Evolutionary conservation across 2,329 filamentous ascomycete genomes (phyloP), one percentile per base, ranked within the genome.

Genomic region (Ceratocystis lukuohia): DNA sequence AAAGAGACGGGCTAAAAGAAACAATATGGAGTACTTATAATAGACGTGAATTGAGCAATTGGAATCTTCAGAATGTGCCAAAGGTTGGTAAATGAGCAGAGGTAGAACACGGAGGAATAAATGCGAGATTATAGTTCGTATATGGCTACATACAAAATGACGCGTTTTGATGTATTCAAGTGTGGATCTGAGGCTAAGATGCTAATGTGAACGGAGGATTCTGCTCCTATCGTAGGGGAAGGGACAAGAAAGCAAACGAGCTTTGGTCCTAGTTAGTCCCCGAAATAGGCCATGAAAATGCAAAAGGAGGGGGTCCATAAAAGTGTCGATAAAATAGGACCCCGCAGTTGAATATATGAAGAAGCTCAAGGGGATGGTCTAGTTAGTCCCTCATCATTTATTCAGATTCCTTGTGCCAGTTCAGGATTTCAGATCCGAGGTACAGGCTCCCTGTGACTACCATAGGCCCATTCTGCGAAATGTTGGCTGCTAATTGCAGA

Each of bases 361-460:
- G 15, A 4, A 45, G 4, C 7, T 45, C 41, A 10, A 45, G 61
- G 48, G 61, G 41, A 62, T 30, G 44, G n/a, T 57, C 8, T 57
- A 12, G 6, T 57, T 57, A 12, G 28, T 10, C 33, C 53, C 20
- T 57, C 28, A 30, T 25, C 33, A 33, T 33, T 33, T 57, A 15
- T 6, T 61, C 37, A 28, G 46, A 44, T 17, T 30, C 41, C 30
- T 65, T 17, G 25, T 50, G 28, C 66, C 64, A 68, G 12, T 64
- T 37, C 59, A 68, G 28, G 33, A 68, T 62, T 57, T 69, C 69
- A 12, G 69, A 64, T 37, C 68, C 66, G 46, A 78, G 71, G 65
- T 78, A 78, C 33, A 78, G 72, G 68, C 76, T 78, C 8, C 76
- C 76, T 0, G 76, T 77, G 28, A 77, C 72, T 17, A 78, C 72